phyloP scores from a whole-genome alignment of 805 yeast species.

The Metschnikowia peoriensis region DNA sequence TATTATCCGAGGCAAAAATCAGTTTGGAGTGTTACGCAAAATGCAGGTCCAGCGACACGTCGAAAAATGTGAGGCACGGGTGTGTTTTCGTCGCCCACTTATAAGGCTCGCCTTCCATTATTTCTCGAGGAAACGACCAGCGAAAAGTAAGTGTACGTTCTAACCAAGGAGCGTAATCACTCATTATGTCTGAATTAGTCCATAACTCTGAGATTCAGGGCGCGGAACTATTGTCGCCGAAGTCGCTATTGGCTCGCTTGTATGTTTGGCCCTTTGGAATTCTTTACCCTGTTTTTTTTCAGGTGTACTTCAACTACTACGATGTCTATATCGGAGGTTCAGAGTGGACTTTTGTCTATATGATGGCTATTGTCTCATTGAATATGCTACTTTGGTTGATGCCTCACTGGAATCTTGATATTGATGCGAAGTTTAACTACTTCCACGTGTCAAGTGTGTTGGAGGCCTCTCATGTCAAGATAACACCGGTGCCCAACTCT shows the following conservation, averaged over 20 bases:
- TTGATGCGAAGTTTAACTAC: slow-evolving; percentile 72
- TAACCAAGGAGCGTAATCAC: not conserved
- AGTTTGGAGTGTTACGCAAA: too few species aligned
- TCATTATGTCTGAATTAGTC: slow-evolving; percentile 47
- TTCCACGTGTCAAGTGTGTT: slow-evolving; percentile 46
- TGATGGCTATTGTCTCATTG: slow-evolving; percentile 68
- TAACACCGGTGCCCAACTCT: slow-evolving; percentile 79
- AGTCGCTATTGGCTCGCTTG: slow-evolving; percentile 59
- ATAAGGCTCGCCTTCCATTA: not conserved
- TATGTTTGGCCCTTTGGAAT: slow-evolving; percentile 81
- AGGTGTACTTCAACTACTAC: slow-evolving; percentile 64
- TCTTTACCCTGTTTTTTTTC: slow-evolving; percentile 70
- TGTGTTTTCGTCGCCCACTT: not conserved
- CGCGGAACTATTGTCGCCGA: slow-evolving; percentile 74
- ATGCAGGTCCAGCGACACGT: not conserved
- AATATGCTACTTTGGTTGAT: slow-evolving; percentile 78
- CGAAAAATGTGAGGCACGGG: slow-evolving; percentile 3
- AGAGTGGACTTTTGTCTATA: slow-evolving; percentile 94
- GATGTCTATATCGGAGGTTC: slow-evolving; percentile 81
- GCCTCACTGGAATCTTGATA: slow-evolving; percentile 89
- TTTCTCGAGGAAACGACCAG: not conserved
- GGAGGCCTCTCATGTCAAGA: slow-evolving; percentile 69
- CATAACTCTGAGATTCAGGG: slow-evolving; percentile 68
- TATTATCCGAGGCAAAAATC: too few species aligned
- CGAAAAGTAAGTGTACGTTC: not conserved